phyloP scores from a whole-genome alignment of 106 monocot species.

The Allium sativum region DNA sequence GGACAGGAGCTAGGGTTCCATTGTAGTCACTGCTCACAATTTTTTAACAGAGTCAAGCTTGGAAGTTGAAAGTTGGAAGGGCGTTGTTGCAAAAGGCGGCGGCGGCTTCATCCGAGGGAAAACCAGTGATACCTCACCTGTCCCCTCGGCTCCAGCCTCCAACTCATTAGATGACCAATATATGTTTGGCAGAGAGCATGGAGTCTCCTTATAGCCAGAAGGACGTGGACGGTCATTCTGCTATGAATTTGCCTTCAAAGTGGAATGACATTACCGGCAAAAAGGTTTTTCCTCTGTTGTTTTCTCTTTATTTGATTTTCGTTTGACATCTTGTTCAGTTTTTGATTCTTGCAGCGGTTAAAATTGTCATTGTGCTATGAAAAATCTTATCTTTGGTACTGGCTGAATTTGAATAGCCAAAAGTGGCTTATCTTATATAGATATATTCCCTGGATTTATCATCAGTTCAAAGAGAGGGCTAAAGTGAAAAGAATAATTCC shows the following conservation, averaged over 20 bases:
- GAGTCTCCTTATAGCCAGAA: constrained; percentile 8
- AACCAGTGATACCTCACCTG: constrained; percentile 4
- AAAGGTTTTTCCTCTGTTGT: constrained; percentile 7
- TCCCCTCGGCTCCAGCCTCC: constrained; percentile 10
- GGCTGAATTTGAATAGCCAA: too few species aligned
- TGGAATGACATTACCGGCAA: constrained; percentile 19
- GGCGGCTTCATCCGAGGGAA: constrained; percentile 1
- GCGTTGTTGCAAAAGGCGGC: background rate
- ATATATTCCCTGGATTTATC: too few species aligned
- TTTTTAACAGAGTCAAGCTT: too few species aligned
- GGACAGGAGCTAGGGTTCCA: too few species aligned
- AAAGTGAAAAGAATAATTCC: too few species aligned
- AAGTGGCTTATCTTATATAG: too few species aligned
- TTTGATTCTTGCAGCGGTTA: background rate
- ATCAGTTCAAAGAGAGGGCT: too few species aligned
- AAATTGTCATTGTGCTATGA: background rate
- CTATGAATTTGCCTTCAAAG: constrained; percentile 3
- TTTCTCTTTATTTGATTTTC: background rate
- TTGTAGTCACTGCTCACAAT: too few species aligned
- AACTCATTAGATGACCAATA: too few species aligned
- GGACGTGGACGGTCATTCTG: background rate
- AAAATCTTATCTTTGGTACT: too few species aligned
- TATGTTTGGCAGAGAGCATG: background rate
- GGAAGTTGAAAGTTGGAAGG: too few species aligned
- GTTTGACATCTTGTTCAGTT: background rate